These are phyloP conservation scores for Cichorium intybus DNA, from an alignment of 140 eudicot species.

Conservation along the genomic window DNA sequence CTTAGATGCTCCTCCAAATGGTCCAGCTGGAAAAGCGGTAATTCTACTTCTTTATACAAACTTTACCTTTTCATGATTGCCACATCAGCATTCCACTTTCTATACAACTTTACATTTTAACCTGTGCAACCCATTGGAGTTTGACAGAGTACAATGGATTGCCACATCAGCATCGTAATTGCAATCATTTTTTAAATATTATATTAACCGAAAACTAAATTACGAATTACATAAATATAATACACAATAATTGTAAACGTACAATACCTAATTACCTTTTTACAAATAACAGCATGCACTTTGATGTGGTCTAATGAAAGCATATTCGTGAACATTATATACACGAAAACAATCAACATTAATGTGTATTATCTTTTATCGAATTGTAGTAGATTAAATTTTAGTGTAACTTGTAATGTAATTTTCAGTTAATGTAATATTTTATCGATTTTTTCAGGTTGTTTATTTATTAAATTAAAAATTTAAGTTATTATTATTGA, in stretches of 20 bases:
- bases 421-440: background rate
- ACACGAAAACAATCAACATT: background rate
- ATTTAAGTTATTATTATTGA: too few relatives aligned
- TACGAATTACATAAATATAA: background rate
- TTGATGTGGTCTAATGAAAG: background rate
- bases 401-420: too few relatives aligned
- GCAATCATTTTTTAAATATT: too few relatives aligned
- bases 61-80: background rate
- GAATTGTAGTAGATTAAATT: background rate
- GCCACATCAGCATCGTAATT: background rate
- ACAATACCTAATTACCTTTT: background rate
- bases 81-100: background rate
- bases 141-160: background rate
- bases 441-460: background rate
- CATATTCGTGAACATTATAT: too few relatives aligned
- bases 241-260: background rate
- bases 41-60: background rate
- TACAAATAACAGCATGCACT: background rate
- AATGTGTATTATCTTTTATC: background rate
- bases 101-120: background rate
- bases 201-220: background rate
- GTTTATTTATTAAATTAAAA: background rate
- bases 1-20: slow-evolving; percentile 83
- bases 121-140: too few relatives aligned
- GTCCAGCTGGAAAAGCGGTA: slow-evolving; percentile 99